Conservation (phyloP, 305 asterid genomes). For the Lippia alba region DNA sequence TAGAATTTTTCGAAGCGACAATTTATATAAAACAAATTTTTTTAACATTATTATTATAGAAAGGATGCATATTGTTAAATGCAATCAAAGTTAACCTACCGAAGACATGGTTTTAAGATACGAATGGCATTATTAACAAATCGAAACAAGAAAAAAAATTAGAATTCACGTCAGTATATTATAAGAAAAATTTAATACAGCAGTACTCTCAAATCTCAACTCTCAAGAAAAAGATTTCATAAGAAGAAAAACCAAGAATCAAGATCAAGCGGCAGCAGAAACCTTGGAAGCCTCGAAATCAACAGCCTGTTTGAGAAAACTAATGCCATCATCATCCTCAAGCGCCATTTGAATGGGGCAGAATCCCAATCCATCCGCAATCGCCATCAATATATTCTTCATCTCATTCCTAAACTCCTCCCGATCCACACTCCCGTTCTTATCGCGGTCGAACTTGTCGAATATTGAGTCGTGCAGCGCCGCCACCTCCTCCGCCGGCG, state of each 20-base stretch:
- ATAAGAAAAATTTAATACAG: no score
- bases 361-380: slow-evolving; percentile 87
- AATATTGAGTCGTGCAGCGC: slow-evolving; percentile 83
- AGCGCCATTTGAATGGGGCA: slow-evolving; percentile 91
- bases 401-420: slow-evolving; percentile 71
- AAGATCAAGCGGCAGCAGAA: slow-evolving; percentile 24
- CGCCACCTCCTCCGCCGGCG: slow-evolving; percentile 80
- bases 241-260: neutral
- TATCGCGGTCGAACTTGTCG: slow-evolving; percentile 71
- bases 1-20: no score
- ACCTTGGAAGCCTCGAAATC: slow-evolving; percentile 82
- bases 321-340: slow-evolving; percentile 64
- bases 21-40: no score
- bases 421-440: slow-evolving; percentile 67
- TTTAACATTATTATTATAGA: no score
- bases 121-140: no score
- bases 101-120: no score
- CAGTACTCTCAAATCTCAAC: no score
- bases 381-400: slow-evolving; percentile 75
- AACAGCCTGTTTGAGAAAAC: slow-evolving; percentile 76
- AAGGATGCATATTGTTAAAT: no score
- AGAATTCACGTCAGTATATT: no score
- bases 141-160: no score
- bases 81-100: no score
- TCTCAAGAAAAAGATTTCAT: no score